These are phyloP conservation scores for Mucor lusitanicus DNA, from an alignment of 371 early-diverging fungal species.

Conservation along the genomic window DNA sequence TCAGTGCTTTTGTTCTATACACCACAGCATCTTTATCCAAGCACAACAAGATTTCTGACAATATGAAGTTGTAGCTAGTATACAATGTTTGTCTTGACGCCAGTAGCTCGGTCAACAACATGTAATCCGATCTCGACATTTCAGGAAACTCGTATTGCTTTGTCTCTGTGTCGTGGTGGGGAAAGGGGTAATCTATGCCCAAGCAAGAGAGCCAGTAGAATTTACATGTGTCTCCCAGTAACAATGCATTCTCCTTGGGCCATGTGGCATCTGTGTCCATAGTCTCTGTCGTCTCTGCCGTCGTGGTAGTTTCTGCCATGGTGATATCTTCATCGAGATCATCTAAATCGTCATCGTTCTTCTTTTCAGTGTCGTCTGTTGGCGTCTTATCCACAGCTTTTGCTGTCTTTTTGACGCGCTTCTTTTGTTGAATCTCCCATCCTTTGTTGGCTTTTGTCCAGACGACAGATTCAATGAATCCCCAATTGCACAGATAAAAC, in stretches of 20 bases:
- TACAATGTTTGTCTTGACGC: conserved; percentile 63
- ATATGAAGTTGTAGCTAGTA: conserved; percentile 67
- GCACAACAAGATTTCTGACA: conserved; percentile 63
- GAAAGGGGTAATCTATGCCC: conserved; percentile 9
- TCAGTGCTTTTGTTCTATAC: conserved; percentile 75
- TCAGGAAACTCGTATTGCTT: conserved; percentile 27
- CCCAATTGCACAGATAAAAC: conserved; percentile 34
- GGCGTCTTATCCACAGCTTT: not conserved
- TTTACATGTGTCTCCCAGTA: conserved; percentile 21
- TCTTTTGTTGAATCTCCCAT: conserved; percentile 13
- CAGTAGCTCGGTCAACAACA: conserved; percentile 47
- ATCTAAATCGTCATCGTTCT: not conserved
- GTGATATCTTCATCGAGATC: conserved; percentile 2
- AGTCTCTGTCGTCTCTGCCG: too few relatives aligned
- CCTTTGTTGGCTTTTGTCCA: conserved; percentile 28
- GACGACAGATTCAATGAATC: conserved; percentile 21
- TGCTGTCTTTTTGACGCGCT: not conserved
- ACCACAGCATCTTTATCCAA: conserved; percentile 70
- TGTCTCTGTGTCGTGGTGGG: not conserved
- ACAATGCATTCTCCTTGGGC: conserved; percentile 14
- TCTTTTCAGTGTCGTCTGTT: not conserved
- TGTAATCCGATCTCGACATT: conserved; percentile 28
- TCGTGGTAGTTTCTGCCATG: not conserved
- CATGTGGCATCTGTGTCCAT: conserved; percentile 18
- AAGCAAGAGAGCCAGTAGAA: conserved; percentile 24